These are phyloP conservation scores for Hymenoscyphus infarciens DNA, from an alignment of 2,329 filamentous ascomycete species.

Conservation along the genomic window DNA sequence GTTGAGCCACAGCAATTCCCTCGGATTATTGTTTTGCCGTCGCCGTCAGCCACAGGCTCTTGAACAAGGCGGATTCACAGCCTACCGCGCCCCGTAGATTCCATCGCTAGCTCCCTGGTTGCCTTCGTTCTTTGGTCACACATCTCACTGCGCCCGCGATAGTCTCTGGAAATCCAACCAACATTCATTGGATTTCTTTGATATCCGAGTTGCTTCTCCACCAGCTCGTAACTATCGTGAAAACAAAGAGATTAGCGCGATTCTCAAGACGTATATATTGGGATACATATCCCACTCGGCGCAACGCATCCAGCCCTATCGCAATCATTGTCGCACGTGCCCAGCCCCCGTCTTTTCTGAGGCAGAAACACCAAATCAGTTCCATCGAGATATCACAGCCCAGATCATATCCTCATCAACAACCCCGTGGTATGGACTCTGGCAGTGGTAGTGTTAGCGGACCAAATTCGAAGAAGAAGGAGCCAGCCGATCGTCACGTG, in stretches of 20 bases:
- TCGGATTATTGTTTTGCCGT: too few species aligned
- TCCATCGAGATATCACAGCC: background rate
- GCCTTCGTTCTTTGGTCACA: background rate
- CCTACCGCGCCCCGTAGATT: background rate
- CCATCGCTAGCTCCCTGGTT: background rate
- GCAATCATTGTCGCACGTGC: background rate
- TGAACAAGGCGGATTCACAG: background rate
- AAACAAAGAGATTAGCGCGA: background rate
- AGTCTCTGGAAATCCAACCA: background rate
- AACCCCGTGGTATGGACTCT: background rate
- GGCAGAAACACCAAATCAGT: background rate
- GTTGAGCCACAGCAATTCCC: too few species aligned
- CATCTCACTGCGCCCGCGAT: background rate
- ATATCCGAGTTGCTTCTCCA: background rate
- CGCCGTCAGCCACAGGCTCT: too few species aligned
- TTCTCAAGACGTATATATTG: background rate
- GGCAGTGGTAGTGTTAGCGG: background rate
- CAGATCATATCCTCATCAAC: background rate
- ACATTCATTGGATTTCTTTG: background rate
- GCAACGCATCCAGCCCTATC: background rate
- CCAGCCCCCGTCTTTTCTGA: background rate
- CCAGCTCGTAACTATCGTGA: background rate
- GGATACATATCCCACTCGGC: background rate
- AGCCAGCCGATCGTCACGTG: background rate
- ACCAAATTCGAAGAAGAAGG: background rate